phyloP scores from a whole-genome alignment of 2,329 filamentous ascomycete species.

The Phaeosphaeriaceae sp. region DNA sequence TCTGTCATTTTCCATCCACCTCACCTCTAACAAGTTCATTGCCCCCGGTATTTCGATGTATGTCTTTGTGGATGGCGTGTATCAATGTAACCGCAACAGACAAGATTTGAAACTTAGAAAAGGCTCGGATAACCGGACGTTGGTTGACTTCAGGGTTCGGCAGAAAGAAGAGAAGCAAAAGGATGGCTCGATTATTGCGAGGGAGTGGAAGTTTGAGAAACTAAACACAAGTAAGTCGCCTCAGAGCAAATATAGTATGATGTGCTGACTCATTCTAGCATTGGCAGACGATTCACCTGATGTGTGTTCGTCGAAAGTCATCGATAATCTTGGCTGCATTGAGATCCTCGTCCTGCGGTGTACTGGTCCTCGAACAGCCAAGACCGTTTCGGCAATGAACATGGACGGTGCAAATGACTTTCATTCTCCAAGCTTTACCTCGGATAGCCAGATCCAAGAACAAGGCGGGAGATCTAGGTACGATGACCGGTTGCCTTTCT shows the following conservation, averaged over 20 bases:
- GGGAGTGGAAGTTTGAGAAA: slow-evolving; percentile 61
- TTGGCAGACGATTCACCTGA: slow-evolving; percentile 47
- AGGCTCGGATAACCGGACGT: slow-evolving; percentile 36
- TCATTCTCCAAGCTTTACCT: slow-evolving; percentile 15
- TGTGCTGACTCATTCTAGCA: slow-evolving; percentile 38
- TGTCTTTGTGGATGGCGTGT: slow-evolving; percentile 64
- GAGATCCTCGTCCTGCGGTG: slow-evolving; percentile 57
- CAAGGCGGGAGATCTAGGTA: slow-evolving; percentile 8
- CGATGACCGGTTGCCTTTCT: slow-evolving; percentile 23
- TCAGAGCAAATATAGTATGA: too few relatives aligned
- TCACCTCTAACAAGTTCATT: slow-evolving; percentile 59
- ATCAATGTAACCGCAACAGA: slow-evolving; percentile 64
- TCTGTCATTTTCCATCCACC: slow-evolving; percentile 56
- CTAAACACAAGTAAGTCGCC: slow-evolving; percentile 53
- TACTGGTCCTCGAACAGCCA: slow-evolving; percentile 31
- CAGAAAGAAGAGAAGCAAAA: slow-evolving; percentile 60
- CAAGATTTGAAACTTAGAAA: slow-evolving; percentile 47
- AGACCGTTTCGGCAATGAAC: slow-evolving; percentile 28
- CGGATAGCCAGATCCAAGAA: slow-evolving; percentile 17
- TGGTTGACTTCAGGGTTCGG: slow-evolving; percentile 58
- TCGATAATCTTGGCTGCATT: slow-evolving; percentile 54
- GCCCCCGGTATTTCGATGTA: slow-evolving; percentile 60
- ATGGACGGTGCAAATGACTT: slow-evolving; percentile 37
- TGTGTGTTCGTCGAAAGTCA: slow-evolving; percentile 36
- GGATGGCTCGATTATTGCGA: slow-evolving; percentile 56